Evolutionary conservation across 139 green algal genomes (phyloP), one percentile per base, ranked within the genome.

Genomic region (Microglena sp.): DNA sequence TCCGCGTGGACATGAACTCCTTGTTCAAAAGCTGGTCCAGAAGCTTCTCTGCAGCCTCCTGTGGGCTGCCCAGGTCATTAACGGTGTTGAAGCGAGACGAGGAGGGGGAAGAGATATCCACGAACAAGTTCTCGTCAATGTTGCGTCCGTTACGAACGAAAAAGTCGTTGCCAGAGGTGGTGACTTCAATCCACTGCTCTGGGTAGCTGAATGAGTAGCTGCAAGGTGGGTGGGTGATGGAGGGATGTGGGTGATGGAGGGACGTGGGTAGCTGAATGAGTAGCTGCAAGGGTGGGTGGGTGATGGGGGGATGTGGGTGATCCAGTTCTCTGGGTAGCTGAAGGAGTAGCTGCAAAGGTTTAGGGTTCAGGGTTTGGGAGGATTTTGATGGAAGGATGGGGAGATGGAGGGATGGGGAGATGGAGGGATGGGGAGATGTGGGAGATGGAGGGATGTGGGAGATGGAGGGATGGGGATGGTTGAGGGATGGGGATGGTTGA

Each of bases 1-100:
- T 69, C 3, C 93, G 81, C 4, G 93, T 98, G 35, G 86, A 95
- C 90, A 97, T 96, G 65, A 96, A 95, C 77, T 99, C 93, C 60
- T 87, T 80, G 35, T 73, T 83, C 28, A 97, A 62, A 68, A 85
- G 95, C 75, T 92, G 82, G 40, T 87, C 66, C 53, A 90, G 43
- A 1, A 86, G 60, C 2, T 54, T 33, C 18, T 86, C 43, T 3
- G 86, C 92, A 2, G 89, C 89, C 6, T 89, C 76, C 28, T 89
- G 33, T 0, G 92, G 89, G 1, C 67, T 81, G n/a, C 89, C 89
- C 30, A 98, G 72, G 62, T 95, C 89, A 1, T 40, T 67, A 22
- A 97, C 83, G 0, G 66, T 68, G 21, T 66, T 66, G 65, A 82
- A 98, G 30, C 70, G 66, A 0, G 71, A 83, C 2, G 75, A 84